phyloP scores from a whole-genome alignment of 352 stramenopile species.

The Phytophthora meadii region DNA sequence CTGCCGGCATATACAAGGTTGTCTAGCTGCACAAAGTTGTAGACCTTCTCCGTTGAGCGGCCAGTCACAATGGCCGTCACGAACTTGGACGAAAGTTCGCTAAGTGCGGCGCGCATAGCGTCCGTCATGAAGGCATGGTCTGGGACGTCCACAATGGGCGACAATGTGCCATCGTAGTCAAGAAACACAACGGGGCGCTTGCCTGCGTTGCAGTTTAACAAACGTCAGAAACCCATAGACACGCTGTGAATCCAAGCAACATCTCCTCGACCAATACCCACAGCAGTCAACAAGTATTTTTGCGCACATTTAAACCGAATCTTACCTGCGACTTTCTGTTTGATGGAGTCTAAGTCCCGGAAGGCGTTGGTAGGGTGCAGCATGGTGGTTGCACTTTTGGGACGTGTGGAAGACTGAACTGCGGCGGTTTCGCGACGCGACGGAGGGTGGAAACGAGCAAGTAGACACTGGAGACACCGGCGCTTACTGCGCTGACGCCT shows the following conservation, averaged over 20 bases:
- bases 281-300: not conserved
- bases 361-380: constrained; percentile 69
- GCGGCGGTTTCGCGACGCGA: constrained; percentile 15
- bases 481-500: constrained; percentile 31
- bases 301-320: not conserved
- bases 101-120: constrained; percentile 63
- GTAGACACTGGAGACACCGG: constrained; percentile 12
- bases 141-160: constrained; percentile 80
- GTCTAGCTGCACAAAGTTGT: constrained; percentile 80
- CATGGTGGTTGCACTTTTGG: constrained; percentile 24
- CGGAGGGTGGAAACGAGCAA: not conserved
- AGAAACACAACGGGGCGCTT: constrained; percentile 77
- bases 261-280: not conserved
- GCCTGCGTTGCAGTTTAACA: constrained; percentile 36
- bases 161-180: constrained; percentile 82
- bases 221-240: constrained; percentile 34
- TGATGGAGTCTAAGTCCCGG: constrained; percentile 61
- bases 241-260: constrained; percentile 14
- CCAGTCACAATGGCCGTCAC: constrained; percentile 80
- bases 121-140: constrained; percentile 75
- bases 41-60: constrained; percentile 77
- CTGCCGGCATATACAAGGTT: constrained; percentile 84
- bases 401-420: constrained; percentile 11
- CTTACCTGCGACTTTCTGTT: constrained; percentile 59
- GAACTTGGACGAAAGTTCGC: constrained; percentile 69